A percentile compares a stretch with the other conserved stretches of the same genome.
These are phyloP conservation scores for Phlyctochytrium arcticum DNA, from an alignment of 192 early-diverging fungal genomes.

Conservation along the genomic window DNA sequence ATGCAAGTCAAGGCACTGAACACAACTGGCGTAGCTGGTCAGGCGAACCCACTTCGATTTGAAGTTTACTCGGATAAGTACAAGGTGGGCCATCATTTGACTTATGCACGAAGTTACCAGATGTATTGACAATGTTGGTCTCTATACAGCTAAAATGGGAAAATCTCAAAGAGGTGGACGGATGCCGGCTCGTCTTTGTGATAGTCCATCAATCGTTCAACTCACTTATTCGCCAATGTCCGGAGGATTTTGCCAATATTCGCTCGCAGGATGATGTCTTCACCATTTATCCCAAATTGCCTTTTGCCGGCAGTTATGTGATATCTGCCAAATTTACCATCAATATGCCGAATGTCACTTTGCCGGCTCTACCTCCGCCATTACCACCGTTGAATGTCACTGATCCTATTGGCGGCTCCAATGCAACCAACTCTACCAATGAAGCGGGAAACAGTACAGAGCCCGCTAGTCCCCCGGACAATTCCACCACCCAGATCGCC, in stretches of 20 bases:
- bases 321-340: conserved; percentile 13
- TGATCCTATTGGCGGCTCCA: too few species aligned
- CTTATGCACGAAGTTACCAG: background rate
- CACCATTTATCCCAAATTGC: conserved; percentile 5
- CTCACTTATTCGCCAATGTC: conserved; percentile 6
- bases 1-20: conserved; percentile 7
- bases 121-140: background rate
- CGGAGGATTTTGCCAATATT: conserved; percentile 1
- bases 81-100: background rate
- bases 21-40: background rate
- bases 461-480: too few species aligned
- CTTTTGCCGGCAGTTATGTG: conserved; percentile 13
- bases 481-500: background rate
- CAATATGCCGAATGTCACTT: background rate
- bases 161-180: conserved; percentile 5
- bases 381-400: too few species aligned
- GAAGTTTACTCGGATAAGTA: conserved; percentile 8
- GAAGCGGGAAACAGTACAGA: conserved; percentile 1
- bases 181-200: conserved; percentile 6
- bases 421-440: too few species aligned
- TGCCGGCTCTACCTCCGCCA: too few species aligned
- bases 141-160: conserved; percentile 14
- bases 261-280: conserved; percentile 1
- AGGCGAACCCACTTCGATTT: conserved; percentile 1
- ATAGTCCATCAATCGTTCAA: conserved; percentile 17